Percentiles rank a stretch among this genome's conserved stretches.
Conservation (phyloP, 805 yeast genomes). For the Candida saitoana region DNA sequence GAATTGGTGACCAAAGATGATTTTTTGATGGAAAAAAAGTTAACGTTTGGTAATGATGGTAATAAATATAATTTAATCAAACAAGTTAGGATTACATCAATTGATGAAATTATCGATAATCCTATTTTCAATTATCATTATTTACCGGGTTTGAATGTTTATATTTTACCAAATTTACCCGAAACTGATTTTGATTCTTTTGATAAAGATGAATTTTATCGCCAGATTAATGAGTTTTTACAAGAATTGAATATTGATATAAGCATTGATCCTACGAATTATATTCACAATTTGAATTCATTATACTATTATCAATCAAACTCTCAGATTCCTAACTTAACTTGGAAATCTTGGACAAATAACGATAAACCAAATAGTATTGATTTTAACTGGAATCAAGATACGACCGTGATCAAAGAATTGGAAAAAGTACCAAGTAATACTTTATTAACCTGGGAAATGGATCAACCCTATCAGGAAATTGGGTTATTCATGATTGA, state of each 20-base stretch:
- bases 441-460: neutral
- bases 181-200: neutral
- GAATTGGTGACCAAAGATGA: conserved; percentile 8
- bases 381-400: conserved; percentile 10
- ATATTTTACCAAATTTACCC: conserved; percentile 22
- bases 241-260: conserved; percentile 16
- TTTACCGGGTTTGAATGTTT: conserved; percentile 25
- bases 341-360: neutral
- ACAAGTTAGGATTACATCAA: conserved; percentile 19
- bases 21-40: conserved; percentile 17
- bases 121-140: conserved; percentile 25
- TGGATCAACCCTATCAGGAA: conserved; percentile 20
- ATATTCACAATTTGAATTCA: conserved; percentile 28
- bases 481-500: conserved; percentile 35
- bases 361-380: conserved; percentile 2
- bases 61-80: conserved; percentile 14
- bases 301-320: conserved; percentile 20
- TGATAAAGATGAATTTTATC: conserved; percentile 17
- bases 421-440: neutral
- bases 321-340: conserved; percentile 5
- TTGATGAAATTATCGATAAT: conserved; percentile 8
- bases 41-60: conserved; percentile 8
- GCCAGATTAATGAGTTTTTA: conserved; percentile 13
- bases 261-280: conserved; percentile 13
- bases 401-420: conserved; percentile 9